Evolutionary conservation across 2,329 filamentous ascomycete genomes (phyloP), one percentile per base, ranked within the genome.

Genomic region (Penicillium expansum): DNA sequence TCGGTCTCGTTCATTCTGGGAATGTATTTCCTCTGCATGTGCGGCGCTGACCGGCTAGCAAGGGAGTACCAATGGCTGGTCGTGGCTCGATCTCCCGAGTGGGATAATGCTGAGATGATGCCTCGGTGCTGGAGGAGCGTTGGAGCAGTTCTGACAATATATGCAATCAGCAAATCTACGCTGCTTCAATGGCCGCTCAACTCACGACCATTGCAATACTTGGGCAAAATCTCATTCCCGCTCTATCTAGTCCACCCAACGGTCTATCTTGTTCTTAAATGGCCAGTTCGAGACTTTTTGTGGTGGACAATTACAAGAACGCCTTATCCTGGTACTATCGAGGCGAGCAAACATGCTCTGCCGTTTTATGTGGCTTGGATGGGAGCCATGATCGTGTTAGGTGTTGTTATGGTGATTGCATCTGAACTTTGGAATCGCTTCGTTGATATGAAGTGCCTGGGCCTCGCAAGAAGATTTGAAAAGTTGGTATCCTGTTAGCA

Each of bases 171-270:
- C 35, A 48, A 49, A 32, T 49, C 44, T 7, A 8, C n/a, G 20
- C 5, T 39, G 22, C 44, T 55, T 4, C 44, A 55, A 27, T 6
- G 20, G 5, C 44, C 52, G 11, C 43, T 55, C 20, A 49, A 42
- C 37, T 49, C 52, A n/a, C 37, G 37, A 7, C 44, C 16, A 29
- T 11, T 55, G 20, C 44, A 49, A 35, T 55, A 39, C 37, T 39
- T 55, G 10, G 52, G 52, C 14, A 41, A 41, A 8, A 55, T 55
- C 16, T 55, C 44, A 2, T 55, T 49, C 16, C 44, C 52, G 16
- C 52, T 55, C 10, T 55, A 55, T 18, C 14, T 55, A 11, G 33
- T 55, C 11, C 45, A 55, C 30, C 37, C 44, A 4, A 50, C 35
- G 10, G 29, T 50, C 20, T 55, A 55, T 35, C 14, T 55, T 13